Evolutionary conservation across 495 filamentous ascomycete species (phyloP).

Genomic region (Neurospora sp.): DNA sequence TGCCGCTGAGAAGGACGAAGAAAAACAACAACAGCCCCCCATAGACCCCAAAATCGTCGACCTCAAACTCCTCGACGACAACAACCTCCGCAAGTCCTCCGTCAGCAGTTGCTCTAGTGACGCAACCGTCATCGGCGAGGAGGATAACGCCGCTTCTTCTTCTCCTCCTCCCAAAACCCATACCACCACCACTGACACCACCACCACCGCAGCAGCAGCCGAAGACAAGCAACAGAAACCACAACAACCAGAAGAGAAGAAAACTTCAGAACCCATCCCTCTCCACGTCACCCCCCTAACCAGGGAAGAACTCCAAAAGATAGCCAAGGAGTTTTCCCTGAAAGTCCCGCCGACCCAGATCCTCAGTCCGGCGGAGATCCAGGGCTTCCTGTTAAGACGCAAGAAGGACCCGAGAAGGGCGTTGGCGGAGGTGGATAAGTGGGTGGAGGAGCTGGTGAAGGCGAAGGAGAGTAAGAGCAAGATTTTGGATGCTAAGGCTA

Average conservation of each 20-base stretch:
- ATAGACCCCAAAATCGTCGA: background rate
- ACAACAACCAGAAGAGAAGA: background rate
- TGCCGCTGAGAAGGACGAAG: background rate
- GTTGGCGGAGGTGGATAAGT: slow-evolving; percentile 42
- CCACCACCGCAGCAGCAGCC: background rate
- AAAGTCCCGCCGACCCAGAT: slow-evolving; percentile 41
- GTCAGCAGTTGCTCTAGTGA: slow-evolving; percentile 1
- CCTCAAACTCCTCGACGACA: background rate
- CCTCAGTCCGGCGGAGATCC: slow-evolving; percentile 56
- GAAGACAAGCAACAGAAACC: background rate
- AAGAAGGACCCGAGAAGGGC: slow-evolving; percentile 52
- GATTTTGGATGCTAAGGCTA: slow-evolving; percentile 12
- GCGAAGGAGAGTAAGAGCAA: slow-evolving; percentile 33
- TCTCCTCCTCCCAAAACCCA: background rate
- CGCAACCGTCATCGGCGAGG: slow-evolving; percentile 6
- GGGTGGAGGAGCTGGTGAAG: slow-evolving; percentile 40
- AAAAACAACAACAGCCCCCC: background rate
- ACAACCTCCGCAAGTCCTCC: background rate
- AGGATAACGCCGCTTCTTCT: background rate
- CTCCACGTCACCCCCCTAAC: background rate
- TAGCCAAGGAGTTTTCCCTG: slow-evolving; percentile 36
- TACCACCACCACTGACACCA: background rate
- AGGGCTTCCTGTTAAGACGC: slow-evolving; percentile 55
- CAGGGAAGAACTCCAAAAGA: slow-evolving; percentile 22
- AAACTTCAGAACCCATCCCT: background rate